phyloP scores from a whole-genome alignment of 352 stramenopile species.

The Phytopythium ostracodes region DNA sequence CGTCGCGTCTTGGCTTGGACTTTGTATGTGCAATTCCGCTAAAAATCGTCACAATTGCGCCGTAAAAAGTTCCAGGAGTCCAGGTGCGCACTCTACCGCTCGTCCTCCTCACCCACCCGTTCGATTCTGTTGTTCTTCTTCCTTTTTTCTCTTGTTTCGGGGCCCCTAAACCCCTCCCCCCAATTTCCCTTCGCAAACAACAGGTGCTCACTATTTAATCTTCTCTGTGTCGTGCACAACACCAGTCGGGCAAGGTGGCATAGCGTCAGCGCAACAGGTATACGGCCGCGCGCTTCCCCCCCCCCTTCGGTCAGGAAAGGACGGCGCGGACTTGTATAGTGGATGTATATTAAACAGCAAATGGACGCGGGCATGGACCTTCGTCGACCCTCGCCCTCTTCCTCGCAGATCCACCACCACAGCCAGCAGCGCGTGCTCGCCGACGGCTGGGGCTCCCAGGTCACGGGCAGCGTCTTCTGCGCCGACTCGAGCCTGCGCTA shows the following conservation, averaged over 20 bases:
- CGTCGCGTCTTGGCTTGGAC: neutral
- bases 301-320: neutral
- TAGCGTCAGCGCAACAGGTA: neutral
- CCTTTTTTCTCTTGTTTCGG: neutral
- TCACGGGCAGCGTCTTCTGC: conserved; percentile 68
- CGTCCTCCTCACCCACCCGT: neutral
- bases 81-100: neutral
- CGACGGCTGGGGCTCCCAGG: conserved; percentile 59
- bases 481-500: conserved; percentile 77
- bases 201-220: neutral
- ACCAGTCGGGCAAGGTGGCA: neutral
- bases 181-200: neutral
- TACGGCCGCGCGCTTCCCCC: neutral
- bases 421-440: conserved; percentile 57
- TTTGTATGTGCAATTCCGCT: neutral
- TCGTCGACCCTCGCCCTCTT: neutral
- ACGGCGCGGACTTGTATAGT: neutral
- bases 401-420: neutral
- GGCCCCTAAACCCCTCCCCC: neutral
- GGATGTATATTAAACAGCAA: neutral
- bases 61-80: too few species aligned
- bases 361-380: neutral
- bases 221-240: neutral
- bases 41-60: neutral
- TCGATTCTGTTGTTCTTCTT: neutral